These are phyloP conservation scores for Cenchrus fungigraminus DNA, from an alignment of 176 grass and related monocot genomes.

Conservation along the genomic window DNA sequence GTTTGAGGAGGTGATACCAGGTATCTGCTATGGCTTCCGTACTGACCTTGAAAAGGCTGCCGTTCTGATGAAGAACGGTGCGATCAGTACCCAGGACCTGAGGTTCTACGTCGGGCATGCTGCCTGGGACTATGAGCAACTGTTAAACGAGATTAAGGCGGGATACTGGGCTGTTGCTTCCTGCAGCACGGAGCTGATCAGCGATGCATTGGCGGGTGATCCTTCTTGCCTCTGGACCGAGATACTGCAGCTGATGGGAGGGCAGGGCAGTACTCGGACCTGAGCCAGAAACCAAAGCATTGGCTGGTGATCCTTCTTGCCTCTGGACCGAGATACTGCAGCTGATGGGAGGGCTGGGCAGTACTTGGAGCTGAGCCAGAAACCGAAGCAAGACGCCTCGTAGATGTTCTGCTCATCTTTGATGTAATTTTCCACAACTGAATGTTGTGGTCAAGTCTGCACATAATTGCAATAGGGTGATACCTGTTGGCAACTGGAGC, in stretches of 20 bases:
- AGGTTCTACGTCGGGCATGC: conserved; percentile 81
- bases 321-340: conserved; percentile 87
- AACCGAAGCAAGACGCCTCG: conserved; percentile 64
- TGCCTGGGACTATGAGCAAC: conserved; percentile 79
- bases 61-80: conserved; percentile 66
- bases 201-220: conserved; percentile 34
- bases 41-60: conserved; percentile 73
- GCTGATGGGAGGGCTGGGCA: conserved; percentile 73
- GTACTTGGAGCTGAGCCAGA: conserved; percentile 62
- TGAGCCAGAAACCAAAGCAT: conserved; percentile 11
- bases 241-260: conserved; percentile 92
- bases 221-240: conserved; percentile 78
- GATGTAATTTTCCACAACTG: not conserved
- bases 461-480: conserved; percentile 43
- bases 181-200: conserved; percentile 77
- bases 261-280: not conserved
- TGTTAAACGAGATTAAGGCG: conserved; percentile 64
- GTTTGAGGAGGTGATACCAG: conserved; percentile 76
- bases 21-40: conserved; percentile 69
- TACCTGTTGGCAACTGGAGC: not conserved
- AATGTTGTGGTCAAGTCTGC: conserved; percentile 26
- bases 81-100: conserved; percentile 58
- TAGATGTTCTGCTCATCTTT: conserved; percentile 19
- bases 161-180: conserved; percentile 89
- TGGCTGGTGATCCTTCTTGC: conserved; percentile 43